Evolutionary conservation across 441 rosid species (phyloP), one percentile per base, ranked within the genome.

Genomic region (Euphorbia schlechtendalii): DNA sequence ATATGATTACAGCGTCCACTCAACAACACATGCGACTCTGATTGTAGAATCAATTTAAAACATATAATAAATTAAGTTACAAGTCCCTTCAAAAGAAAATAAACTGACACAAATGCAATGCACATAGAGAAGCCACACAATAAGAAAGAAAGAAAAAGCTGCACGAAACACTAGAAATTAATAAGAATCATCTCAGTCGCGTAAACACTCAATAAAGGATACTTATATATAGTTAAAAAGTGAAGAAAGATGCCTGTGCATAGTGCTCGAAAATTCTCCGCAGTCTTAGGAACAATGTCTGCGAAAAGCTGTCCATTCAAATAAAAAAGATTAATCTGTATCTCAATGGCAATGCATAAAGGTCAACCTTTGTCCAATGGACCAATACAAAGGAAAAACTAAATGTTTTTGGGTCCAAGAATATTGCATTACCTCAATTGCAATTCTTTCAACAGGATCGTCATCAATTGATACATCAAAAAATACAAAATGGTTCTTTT

Each of bases 231-330:
- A 34, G 41, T 55, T 10, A 12, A 8, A 61, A 61, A n/a, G 18
- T 25, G 17, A 59, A 40, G 11, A 52, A 20, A 60, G 22, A 51
- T 84, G 92, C 99, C 99, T 74, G 96, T 87, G 73, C 97, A 94
- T 56, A 94, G 96, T 63, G 94, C 88, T 59, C 92, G 89, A 56
- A 94, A 94, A 78, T 94, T 94, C 71, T 94, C 98, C 1, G 93
- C 92, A 9, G 99, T 89, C 86, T 76, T 89, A n/a, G 98, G 99
- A 77, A 85, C 98, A 76, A 81, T 80, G 84, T 86, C 78, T 13
- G 94, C 87, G 82, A 85, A 91, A 73, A 91, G 99, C 99, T 91
- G 83, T 69, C 40, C 70, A 68, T 56, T 36, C 53, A 60, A 69
- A 74, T 27, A 63, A 57, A 53, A n/a, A 59, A 57, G 28, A 24